Evolutionary conservation across 1,139 yeast species (phyloP), one percentile per base, ranked within the genome.

Genomic region (Candida pseudoviswanathii): DNA sequence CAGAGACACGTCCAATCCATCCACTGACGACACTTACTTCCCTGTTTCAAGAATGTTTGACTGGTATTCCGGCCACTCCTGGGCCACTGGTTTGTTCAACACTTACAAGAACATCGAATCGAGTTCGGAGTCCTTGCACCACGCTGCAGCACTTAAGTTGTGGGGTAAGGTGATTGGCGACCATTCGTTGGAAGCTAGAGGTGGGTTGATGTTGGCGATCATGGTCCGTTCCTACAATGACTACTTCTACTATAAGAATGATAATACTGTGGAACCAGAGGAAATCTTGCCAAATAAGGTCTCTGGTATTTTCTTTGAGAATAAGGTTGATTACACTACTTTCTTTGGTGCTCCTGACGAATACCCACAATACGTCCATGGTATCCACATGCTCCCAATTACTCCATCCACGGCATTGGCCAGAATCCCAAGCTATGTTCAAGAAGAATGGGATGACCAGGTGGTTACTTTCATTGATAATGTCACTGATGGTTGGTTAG

Each of bases 371-470:
- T 94, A 87, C 66, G 91, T 94, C 48, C 98, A 92, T 62, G 97
- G 97, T 63, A 92, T 94, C 54, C 98, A 94, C 65, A 94, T 95
- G 86, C 77, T 94, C 27, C 72, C 99, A 25, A 74, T 89, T 44
- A 90, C 96, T 0, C 94, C 97, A 0, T 83, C 89, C 11, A 86
- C 97, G 11, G 84, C 95, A 0, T 84, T 79, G 54, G 78, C 91
- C 41, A 80, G 98, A 65, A 73, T 77, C 4, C 81, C 91, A 1
- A 67, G 73, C 1, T 94, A 84, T 67, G 96, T 86, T 16, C 61
- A 74, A 57, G 84, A 91, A 68, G 98, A 94, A 70, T 94, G 97
- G 97, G 73, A 75, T 11, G 73, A 75, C 49, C 71, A 71, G 58
- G 65, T 88, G 24, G 66, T 76, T 3, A 58, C 63, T 1, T 76